Evolutionary conservation across 1,284 basidiomycete species (phyloP), one percentile per base, ranked within the genome.

Genomic region (Pyrrhoderma noxium): DNA sequence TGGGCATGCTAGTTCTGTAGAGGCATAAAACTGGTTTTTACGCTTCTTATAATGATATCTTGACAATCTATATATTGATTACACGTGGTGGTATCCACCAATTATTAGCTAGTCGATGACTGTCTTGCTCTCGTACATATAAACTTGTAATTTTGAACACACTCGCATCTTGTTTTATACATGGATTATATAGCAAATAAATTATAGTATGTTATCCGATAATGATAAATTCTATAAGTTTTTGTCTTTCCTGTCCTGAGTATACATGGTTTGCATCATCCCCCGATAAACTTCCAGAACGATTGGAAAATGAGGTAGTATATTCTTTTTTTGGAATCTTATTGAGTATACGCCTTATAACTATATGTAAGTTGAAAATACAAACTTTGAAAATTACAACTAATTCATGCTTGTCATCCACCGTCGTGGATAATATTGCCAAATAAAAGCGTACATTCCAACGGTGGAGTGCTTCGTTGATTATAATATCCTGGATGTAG

Each of bases 401-500:
- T 1, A 79, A 56, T 3, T 61, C 60, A 25, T 69, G 58, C 0
- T 62, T 53, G 22, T 62, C 66, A 19, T 62, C 55, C 31, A 54
- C 57, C 13, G 64, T 61, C 9, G 65, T 60, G 16, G 67, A 65
- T 19, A 86, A 61, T 14, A 73, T 72, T 2, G 74, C 79, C 8
- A 88, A 66, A 61, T 86, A 88, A 59, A 78, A 85, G 13, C 77
- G 73, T 14, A 88, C 73, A 59, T 83, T 70, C 85, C 85, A 89
- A 47, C 82, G 67, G 8, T 65, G 70, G 14, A 89, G 64, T 2
- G 79, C 86, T 62, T 89, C 87, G 59, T 88, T 84, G 49, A 89
- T 81, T 34, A 88, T 59, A 35, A 85, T 70, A 55, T 86, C 82
- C 44, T 75, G 70, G 23, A 89, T 64, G 2, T 63, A 59, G 1